Evolutionary conservation across 2,329 filamentous ascomycete genomes (phyloP).

Genomic region (Botrytis elliptica): DNA sequence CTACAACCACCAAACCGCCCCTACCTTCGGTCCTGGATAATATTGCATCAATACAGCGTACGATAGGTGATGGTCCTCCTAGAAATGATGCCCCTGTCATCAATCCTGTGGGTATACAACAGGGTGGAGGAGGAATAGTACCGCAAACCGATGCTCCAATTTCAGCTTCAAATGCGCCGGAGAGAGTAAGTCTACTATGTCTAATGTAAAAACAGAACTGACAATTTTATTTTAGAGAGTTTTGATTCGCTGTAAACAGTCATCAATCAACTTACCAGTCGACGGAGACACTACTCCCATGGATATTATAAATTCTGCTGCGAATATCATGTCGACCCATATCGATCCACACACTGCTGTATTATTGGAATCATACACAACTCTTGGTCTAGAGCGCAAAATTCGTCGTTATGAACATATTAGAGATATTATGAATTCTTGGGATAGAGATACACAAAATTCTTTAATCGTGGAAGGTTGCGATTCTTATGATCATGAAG

Average conservation of each 20-base stretch:
- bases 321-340: conserved; percentile 59
- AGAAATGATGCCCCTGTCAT: conserved; percentile 22
- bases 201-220: conserved; percentile 32
- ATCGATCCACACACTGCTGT: conserved; percentile 66
- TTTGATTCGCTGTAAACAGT: conserved; percentile 68
- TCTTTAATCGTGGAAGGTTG: conserved; percentile 65
- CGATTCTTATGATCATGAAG: conserved; percentile 53
- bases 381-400: conserved; percentile 76
- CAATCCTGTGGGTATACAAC: conserved; percentile 28
- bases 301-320: conserved; percentile 69
- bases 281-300: conserved; percentile 70
- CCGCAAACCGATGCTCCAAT: conserved; percentile 71
- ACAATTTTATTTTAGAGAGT: conserved; percentile 54
- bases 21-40: not conserved
- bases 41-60: conserved; percentile 8
- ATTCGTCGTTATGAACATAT: conserved; percentile 83
- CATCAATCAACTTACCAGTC: conserved; percentile 68
- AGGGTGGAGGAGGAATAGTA: conserved; percentile 40
- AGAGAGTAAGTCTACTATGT: conserved; percentile 58
- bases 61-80: conserved; percentile 22
- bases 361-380: conserved; percentile 73
- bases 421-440: conserved; percentile 87
- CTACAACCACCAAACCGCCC: conserved; percentile 26
- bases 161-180: conserved; percentile 76
- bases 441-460: conserved; percentile 81